Percentiles rank a stretch among this genome's conserved stretches.
These are phyloP conservation scores for Parastagonospora nodorum DNA, from an alignment of 2,329 filamentous ascomycete genomes.

Conservation along the genomic window DNA sequence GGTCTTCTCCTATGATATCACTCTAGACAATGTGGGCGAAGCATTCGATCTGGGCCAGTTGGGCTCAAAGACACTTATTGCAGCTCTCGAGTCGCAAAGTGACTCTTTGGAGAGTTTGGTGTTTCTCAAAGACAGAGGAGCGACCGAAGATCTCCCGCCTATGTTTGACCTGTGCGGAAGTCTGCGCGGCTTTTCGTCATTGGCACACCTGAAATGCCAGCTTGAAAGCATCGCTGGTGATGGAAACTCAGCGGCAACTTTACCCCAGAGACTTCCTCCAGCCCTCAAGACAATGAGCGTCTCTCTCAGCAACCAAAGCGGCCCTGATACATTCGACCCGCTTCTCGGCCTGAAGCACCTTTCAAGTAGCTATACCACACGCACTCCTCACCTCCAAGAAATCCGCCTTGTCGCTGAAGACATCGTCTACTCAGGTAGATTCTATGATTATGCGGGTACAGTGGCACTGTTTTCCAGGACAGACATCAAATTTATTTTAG, in stretches of 20 bases:
- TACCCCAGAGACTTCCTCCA: not conserved
- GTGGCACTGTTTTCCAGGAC: too few relatives aligned
- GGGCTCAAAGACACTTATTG: slow-evolving; percentile 1
- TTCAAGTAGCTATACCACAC: too few relatives aligned
- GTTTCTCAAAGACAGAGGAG: too few relatives aligned
- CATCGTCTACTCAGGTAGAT: too few relatives aligned
- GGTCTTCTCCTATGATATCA: slow-evolving; percentile 16
- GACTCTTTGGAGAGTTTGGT: slow-evolving; percentile 4
- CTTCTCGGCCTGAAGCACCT: too few relatives aligned
- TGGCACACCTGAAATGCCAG: not conserved
- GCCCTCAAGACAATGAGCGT: not conserved
- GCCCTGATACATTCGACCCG: too few relatives aligned
- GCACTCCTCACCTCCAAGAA: too few relatives aligned
- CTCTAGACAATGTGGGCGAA: slow-evolving; percentile 1
- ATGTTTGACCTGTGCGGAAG: not conserved
- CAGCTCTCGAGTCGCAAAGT: slow-evolving; percentile 14
- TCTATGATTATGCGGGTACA: too few relatives aligned
- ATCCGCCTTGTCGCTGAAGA: too few relatives aligned
- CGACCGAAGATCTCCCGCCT: too few relatives aligned
- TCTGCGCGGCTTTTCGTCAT: not conserved
- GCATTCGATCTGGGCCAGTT: not conserved
- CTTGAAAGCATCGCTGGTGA: not conserved
- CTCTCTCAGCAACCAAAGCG: too few relatives aligned
- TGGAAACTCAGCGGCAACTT: not conserved
- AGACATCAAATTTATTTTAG: too few relatives aligned